These are phyloP conservation scores for Leptosphaerulina australis DNA, from an alignment of 2,329 filamentous ascomycete genomes.

Conservation along the genomic window DNA sequence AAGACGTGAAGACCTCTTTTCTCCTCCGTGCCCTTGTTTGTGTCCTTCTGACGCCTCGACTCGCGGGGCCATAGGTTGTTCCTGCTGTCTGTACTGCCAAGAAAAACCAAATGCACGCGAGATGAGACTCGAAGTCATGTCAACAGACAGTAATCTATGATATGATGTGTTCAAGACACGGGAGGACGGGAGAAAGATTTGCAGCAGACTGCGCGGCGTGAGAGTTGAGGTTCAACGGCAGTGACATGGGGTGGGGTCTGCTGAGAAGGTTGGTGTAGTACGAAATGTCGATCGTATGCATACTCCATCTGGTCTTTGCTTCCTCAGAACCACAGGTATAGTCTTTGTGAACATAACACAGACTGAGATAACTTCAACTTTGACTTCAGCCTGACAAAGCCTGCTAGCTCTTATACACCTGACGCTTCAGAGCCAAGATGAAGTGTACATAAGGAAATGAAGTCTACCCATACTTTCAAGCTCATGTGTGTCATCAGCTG, in stretches of 20 bases:
- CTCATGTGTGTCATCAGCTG: too few relatives aligned
- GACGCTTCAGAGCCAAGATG: too few relatives aligned
- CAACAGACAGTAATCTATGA: neutral
- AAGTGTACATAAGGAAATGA: too few relatives aligned
- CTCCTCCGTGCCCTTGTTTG: slow-evolving; percentile 2
- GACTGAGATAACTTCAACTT: too few relatives aligned
- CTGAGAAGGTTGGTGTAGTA: slow-evolving; percentile 20
- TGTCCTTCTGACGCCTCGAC: slow-evolving; percentile 11
- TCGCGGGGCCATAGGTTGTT: slow-evolving; percentile 4
- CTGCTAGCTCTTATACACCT: neutral
- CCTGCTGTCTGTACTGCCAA: slow-evolving; percentile 7
- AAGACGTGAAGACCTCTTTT: neutral
- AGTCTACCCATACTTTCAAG: too few relatives aligned
- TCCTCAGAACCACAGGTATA: neutral
- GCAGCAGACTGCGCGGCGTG: slow-evolving; percentile 16
- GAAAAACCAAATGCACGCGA: neutral
- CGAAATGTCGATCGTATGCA: slow-evolving; percentile 3
- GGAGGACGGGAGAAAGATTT: neutral
- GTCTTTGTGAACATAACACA: neutral
- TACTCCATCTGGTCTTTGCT: neutral
- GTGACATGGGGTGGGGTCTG: slow-evolving; percentile 17
- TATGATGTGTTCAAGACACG: slow-evolving; percentile 11
- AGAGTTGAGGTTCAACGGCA: slow-evolving; percentile 12
- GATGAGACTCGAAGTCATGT: slow-evolving; percentile 6
- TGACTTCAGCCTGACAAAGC: neutral